These are phyloP conservation scores for Kwoniella dejecticola DNA, from an alignment of 768 basidiomycete species.

Conservation along the genomic window DNA sequence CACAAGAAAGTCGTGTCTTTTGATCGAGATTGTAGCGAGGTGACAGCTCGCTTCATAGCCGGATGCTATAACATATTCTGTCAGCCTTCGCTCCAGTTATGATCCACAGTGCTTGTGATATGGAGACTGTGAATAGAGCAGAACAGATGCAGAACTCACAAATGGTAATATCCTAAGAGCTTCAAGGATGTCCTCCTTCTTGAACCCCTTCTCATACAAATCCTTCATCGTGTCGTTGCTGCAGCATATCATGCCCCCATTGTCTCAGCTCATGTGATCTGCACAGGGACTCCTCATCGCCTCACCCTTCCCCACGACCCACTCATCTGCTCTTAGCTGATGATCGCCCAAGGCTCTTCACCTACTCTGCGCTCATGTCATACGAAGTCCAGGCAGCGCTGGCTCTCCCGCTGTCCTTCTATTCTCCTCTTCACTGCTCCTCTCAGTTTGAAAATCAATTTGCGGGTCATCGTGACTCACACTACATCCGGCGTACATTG, in stretches of 20 bases:
- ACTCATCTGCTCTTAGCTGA: no score
- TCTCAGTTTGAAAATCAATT: no score
- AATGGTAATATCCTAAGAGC: conserved; percentile 82
- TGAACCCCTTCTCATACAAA: conserved; percentile 69
- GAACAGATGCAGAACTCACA: conserved; percentile 66
- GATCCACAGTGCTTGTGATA: neutral
- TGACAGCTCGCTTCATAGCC: conserved; percentile 91
- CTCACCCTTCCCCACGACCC: neutral
- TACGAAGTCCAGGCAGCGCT: no score
- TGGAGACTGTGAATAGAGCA: no score
- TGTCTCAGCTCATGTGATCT: neutral
- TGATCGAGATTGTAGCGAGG: conserved; percentile 67
- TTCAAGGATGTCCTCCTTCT: conserved; percentile 71
- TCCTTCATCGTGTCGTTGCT: conserved; percentile 62
- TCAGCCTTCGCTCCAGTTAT: neutral
- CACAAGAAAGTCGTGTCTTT: conserved; percentile 79
- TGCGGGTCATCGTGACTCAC: conserved; percentile 59
- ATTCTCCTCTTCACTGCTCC: neutral
- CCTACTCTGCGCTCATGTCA: no score
- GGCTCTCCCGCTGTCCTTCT: no score
- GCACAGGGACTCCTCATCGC: neutral
- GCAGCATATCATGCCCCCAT: neutral
- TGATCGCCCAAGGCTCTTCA: no score
- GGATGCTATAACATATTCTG: conserved; percentile 72
- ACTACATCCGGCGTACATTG: conserved; percentile 92